Evolutionary conservation across 805 yeast species (phyloP).

Genomic region (Pichia cabralensis): DNA sequence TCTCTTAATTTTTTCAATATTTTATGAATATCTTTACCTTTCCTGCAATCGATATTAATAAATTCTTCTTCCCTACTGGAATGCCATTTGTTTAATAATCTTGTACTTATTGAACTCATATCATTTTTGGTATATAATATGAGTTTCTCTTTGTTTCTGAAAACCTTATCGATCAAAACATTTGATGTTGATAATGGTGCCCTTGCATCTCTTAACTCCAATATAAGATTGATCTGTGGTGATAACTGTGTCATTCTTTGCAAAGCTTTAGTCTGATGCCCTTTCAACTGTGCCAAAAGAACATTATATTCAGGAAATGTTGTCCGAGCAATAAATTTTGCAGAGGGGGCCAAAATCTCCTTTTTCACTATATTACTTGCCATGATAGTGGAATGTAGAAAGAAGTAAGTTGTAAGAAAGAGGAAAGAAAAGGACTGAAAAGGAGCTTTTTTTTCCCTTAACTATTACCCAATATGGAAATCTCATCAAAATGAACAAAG

Average conservation of each 20-base stretch:
- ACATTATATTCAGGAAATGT: conserved; percentile 68
- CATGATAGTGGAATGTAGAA: not conserved
- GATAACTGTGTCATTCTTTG: conserved; percentile 55
- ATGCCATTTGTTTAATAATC: conserved; percentile 40
- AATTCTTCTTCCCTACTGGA: conserved; percentile 23
- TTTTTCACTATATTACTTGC: not conserved
- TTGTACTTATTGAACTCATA: conserved; percentile 35
- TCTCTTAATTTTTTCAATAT: conserved; percentile 42
- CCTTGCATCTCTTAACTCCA: conserved; percentile 82
- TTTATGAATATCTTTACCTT: conserved; percentile 35
- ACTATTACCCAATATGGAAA: too few relatives aligned
- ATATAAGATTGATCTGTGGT: conserved; percentile 69
- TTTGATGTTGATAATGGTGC: conserved; percentile 85
- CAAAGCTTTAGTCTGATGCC: conserved; percentile 81
- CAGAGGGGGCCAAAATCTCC: not conserved
- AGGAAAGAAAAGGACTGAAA: too few relatives aligned
- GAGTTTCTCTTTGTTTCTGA: conserved; percentile 45
- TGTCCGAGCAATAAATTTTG: conserved; percentile 51
- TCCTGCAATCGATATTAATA: conserved; percentile 51
- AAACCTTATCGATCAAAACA: conserved; percentile 59
- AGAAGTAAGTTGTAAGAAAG: too few relatives aligned
- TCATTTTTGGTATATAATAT: conserved; percentile 75
- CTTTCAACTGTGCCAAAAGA: conserved; percentile 70
- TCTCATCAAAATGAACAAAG: too few relatives aligned
- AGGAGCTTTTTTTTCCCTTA: too few relatives aligned